Evolutionary conservation across 2,329 filamentous ascomycete genomes (phyloP).

Genomic region (Arthroderma uncinatum): DNA sequence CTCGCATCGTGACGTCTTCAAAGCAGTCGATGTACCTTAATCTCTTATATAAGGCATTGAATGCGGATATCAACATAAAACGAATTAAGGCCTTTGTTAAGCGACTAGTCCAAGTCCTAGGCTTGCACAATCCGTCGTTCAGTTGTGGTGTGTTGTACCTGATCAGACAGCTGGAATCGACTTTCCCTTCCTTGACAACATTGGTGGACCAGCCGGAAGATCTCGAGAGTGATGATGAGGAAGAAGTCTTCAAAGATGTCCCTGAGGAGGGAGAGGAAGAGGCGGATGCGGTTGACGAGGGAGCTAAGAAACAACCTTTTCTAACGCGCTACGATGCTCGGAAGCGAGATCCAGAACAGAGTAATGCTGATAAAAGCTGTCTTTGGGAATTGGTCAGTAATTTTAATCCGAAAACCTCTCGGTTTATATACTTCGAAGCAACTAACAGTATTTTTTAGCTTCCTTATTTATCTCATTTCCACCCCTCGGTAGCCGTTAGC

Average conservation of each 20-base stretch:
- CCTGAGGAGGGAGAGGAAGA: constrained; percentile 43
- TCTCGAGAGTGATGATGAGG: constrained; percentile 55
- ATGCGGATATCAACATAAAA: constrained; percentile 78
- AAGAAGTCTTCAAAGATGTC: constrained; percentile 59
- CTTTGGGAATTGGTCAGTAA: constrained; percentile 73
- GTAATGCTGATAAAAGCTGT: constrained; percentile 85
- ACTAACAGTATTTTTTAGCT: constrained; percentile 23
- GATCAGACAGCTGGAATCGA: constrained; percentile 64
- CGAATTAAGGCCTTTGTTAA: constrained; percentile 95
- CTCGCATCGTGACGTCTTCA: constrained; percentile 74
- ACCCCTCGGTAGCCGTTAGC: constrained; percentile 82
- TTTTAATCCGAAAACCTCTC: constrained; percentile 13
- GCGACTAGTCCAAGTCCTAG: constrained; percentile 74
- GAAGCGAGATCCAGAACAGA: constrained; percentile 83
- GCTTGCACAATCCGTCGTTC: constrained; percentile 84
- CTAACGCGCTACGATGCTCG: constrained; percentile 61
- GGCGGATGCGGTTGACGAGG: constrained; percentile 15
- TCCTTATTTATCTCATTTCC: constrained; percentile 71
- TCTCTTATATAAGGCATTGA: constrained; percentile 74
- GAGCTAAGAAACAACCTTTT: constrained; percentile 23
- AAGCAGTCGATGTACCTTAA: constrained; percentile 96
- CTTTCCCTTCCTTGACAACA: constrained; percentile 67
- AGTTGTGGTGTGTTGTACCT: constrained; percentile 88
- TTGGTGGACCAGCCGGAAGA: constrained; percentile 73
- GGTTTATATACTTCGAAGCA: constrained; percentile 8